Evolutionary conservation across 805 yeast genomes (phyloP), one percentile per base, ranked within the genome.

Genomic region (Kluyveromyces starmeri): DNA sequence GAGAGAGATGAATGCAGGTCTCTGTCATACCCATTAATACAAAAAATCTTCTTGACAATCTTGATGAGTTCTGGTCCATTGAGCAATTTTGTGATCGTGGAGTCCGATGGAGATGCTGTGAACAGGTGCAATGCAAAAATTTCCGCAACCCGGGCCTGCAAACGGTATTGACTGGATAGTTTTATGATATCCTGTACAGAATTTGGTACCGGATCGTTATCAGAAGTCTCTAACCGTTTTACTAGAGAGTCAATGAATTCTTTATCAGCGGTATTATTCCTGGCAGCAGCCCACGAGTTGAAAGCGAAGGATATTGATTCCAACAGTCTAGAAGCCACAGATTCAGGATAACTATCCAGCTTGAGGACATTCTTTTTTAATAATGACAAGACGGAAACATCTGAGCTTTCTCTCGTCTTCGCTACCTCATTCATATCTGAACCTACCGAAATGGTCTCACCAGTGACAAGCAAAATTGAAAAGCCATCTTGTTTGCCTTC

Each of bases 401-500:
- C 46, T 11, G 35, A 12, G 12, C 35, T 21, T 8, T 39, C 22
- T 35, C 41, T 28, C 38, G 45, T 35, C 32, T 38, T 34, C 18
- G 36, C 43, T 15, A 40, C 42, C 5, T 37, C 34, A 9, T 44
- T 50, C 7, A 15, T 25, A 5, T 22, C 14, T 10, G 32, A 37
- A 20, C 37, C 37, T 8, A 49, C 59, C 12, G 52, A 69, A 50
- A 15, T 84, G 76, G 52, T 36, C n/a, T 38, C 39, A 5, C 61
- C 62, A 16, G 82, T 78, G 21, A 82, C 65, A 42, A 83, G 75
- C 17, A 78, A 63, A 31, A 79, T 75, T 0, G 88, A 68, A n/a
- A 83, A 55, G 2, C 92, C 94, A 51, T 82, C 83, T 53, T 83
- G 92, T 29, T 74, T 72, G 4, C 83, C 80, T 38, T 70, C 73